Base-by-base conservation (phyloP, 1,139 yeast species). In the Scheffersomyces lignicola region DNA sequence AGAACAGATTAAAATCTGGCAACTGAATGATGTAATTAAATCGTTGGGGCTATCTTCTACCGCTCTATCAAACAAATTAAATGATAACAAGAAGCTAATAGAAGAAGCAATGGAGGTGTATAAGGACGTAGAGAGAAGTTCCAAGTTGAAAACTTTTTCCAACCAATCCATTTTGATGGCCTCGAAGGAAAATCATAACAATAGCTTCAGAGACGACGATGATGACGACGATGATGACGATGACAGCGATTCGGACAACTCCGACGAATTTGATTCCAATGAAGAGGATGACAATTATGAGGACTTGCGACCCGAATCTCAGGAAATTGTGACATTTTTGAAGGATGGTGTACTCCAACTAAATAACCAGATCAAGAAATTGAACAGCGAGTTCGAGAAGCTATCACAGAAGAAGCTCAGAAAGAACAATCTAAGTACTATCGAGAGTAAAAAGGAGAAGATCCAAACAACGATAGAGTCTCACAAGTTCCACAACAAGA, bases 1-100 rank as follows among this genome's bases (percentile, higher is more conserved):
- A 56, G 98, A 94, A 60, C 97, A 90, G 64, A 88, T 94, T 47
- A 94, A 94, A 60, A 83, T 87, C 34, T 94, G 98, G 98, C 76
- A 67, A 43, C 67, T 58, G 60, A 67, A 66, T 49, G 74, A 68
- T 32, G 51, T 60, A 6, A 62, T 69, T 32, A 72, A 69, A 48
- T 78, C 78, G 30, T 54, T 64, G 20, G 64, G 65, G 20, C 60
- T 61, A 5, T 58, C 69, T n/a, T 46, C 48, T 10, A 44, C 42
- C 13, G 41, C 48, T 4, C 43, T 44, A 25, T 40, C 42, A 21
- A 50, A 50, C 31, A 67, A 67, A 43, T 54, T 70, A 27, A 65
- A 64, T 23, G 76, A 70, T 33, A 67, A 69, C 42, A 58, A 73
- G 37, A 54, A 62, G 42, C 45, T 62, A 30, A 71, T 70, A 18